Evolutionary conservation across 371 early-diverging fungal species (phyloP), one percentile per base, ranked within the genome.

Genomic region (Mucor velutinosus): DNA sequence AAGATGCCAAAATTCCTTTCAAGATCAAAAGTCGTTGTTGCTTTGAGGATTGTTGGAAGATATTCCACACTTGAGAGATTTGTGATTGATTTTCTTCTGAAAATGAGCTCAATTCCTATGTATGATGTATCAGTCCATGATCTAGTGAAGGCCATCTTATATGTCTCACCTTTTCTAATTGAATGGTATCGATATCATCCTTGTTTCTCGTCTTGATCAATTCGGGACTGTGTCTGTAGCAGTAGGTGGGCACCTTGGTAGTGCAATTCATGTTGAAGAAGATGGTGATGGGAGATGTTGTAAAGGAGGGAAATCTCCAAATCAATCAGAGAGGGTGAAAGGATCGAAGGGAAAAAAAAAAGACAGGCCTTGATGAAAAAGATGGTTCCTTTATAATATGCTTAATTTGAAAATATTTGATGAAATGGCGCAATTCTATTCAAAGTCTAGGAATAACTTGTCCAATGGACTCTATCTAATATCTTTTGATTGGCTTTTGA

Each of bases 21-120:
- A 91, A 73, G 17, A 90, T 84, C 8, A 89, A 56, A 17, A 78
- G 73, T 4, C 92, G 89, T 21, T 79, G 75, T 17, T 64, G 37
- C 12, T 85, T 71, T 8, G 82, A 66, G 5, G 89, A 79, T 7
- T 78, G 67, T 7, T 80, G 69, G 57, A 87, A 89, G 10, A 75
- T 69, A 4, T 76, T 64, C 90, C 88, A 90, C 7, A 88, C 76
- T 21, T 76, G 71, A 0, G 70, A 58, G n/a, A 89, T 83, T 21
- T 74, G 70, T 14, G 67, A 59, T 58, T 84, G 88, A 39, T 78
- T 80, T 51, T 69, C 33, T 10, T 43, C 29, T 2, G 86, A 71
- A 7, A 86, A 60, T 4, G 12, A n/a, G 19, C 12, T 47, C 41
- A 72, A 58, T 58, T 72, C 69, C 73, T 72, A 58, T 5, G 7